Base-by-base conservation (phyloP, 495 filamentous ascomycete genomes). In the Halenospora varia region DNA sequence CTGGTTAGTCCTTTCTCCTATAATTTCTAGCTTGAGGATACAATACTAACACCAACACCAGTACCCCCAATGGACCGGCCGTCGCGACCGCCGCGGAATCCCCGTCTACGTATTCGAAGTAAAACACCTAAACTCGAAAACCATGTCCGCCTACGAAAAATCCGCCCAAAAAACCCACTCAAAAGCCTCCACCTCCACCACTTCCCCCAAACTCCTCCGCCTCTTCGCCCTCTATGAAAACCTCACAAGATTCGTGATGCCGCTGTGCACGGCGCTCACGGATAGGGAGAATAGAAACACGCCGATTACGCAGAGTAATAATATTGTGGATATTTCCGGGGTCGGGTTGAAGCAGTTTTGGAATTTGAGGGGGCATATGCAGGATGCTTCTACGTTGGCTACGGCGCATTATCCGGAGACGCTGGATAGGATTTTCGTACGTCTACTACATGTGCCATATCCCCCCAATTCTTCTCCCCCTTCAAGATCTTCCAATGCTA, bases 61-160 rank as follows among this genome's bases (percentile, higher is more conserved):
- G 87, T 96, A 96, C 68, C 91, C 92, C 15, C 90, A 94, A 82
- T 96, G 90, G 86, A 93, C 90, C 24, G 92, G 92, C 17, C 84
- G 89, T 61, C 80, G 90, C 56, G 91, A 96, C 71, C 87, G 83
- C 66, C 87, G 89, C 63, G 92, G 92, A 56, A 93, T 95, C 62
- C 92, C 92, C 1, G 76, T 96, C 60, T 96, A 92, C 69, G 82
- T 96, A 48, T 96, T 86, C 73, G 87, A 93, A 67, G 89, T 96
- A 68, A 79, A 79, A 53, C 85, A 91, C 62, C 77, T 96, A 59
- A 85, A 92, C 71, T 79, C 78, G 66, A 94, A 95, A 72, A 87
- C 83, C 20, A 85, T 96, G 64, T 66, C 82, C 35, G 78, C 79
- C n/a, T 94, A 94, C 76, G 86, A 89, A 59, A 77, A 78, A 54